These are phyloP conservation scores for Paxillus involutus DNA, from an alignment of 768 basidiomycete species.

Conservation along the genomic window DNA sequence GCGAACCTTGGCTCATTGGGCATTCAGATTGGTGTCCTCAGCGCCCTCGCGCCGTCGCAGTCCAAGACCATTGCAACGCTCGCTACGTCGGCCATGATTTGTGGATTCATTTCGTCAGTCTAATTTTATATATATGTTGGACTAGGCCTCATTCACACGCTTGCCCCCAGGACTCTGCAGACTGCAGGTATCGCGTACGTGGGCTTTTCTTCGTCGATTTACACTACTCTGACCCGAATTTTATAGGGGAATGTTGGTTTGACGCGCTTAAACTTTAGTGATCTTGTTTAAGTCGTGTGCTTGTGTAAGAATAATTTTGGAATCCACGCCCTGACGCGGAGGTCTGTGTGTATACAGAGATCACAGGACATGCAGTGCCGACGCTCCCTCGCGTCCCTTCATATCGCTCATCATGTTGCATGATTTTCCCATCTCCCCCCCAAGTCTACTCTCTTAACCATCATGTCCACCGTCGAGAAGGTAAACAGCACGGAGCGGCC, in stretches of 20 bases:
- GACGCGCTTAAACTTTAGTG: constrained; percentile 23
- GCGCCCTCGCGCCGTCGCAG: constrained; percentile 67
- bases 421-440: not conserved
- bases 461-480: constrained; percentile 50
- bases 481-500: constrained; percentile 49
- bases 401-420: not conserved
- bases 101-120: constrained; percentile 58
- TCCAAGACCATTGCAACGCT: constrained; percentile 68
- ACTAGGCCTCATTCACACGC: not conserved
- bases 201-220: not conserved
- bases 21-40: constrained; percentile 80
- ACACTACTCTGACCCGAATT: constrained; percentile 19
- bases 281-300: not conserved
- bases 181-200: constrained; percentile 60
- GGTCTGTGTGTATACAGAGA: no score
- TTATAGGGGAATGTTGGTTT: constrained; percentile 48
- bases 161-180: constrained; percentile 43
- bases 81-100: constrained; percentile 68
- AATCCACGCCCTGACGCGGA: not conserved
- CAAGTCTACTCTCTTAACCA: not conserved
- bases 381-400: no score
- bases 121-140: not conserved
- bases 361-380: no score
- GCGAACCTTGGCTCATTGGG: constrained; percentile 85
- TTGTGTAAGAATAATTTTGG: not conserved